A percentile compares a stretch with the other conserved stretches of the same genome.
Evolutionary conservation across 805 yeast genomes (phyloP).

Genomic region (Kluyveromyces lactis): DNA sequence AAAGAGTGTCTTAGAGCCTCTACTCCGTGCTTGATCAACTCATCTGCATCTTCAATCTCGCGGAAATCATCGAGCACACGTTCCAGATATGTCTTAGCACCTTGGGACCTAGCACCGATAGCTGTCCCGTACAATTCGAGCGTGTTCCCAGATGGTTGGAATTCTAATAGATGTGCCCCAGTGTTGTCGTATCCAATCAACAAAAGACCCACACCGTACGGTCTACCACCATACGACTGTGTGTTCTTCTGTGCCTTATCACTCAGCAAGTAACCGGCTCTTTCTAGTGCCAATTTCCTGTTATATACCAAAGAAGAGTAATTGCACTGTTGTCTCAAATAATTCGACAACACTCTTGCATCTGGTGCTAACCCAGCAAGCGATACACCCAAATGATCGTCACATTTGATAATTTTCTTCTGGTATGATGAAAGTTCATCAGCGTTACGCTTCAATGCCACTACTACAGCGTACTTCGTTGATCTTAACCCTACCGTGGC

Average conservation of each 20-base stretch:
- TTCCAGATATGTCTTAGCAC: conserved; percentile 93
- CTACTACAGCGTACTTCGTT: conserved; percentile 79
- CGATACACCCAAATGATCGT: conserved; percentile 89
- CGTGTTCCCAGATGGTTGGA: conserved; percentile 92
- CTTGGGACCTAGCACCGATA: conserved; percentile 97
- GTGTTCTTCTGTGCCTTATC: conserved; percentile 97
- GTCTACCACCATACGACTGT: conserved; percentile 92
- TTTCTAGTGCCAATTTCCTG: conserved; percentile 73
- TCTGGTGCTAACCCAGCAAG: conserved; percentile 98
- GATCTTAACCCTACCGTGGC: conserved; percentile 94
- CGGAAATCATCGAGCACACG: conserved; percentile 67
- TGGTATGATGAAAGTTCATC: conserved; percentile 97
- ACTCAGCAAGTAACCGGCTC: conserved; percentile 79
- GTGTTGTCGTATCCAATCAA: conserved; percentile 87
- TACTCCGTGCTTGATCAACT: conserved; percentile 77
- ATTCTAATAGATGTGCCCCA: conserved; percentile 91
- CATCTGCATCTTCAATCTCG: conserved; percentile 51
- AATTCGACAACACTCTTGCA: conserved; percentile 88
- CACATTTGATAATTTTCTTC: conserved; percentile 84
- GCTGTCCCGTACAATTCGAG: conserved; percentile 90
- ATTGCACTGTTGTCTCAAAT: conserved; percentile 85
- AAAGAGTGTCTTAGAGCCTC: conserved; percentile 89
- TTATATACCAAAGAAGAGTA: conserved; percentile 75
- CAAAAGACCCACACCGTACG: conserved; percentile 94
- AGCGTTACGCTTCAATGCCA: conserved; percentile 91